phyloP scores from a whole-genome alignment of 371 early-diverging fungal species.

The Sanchytrium tribonematis region DNA sequence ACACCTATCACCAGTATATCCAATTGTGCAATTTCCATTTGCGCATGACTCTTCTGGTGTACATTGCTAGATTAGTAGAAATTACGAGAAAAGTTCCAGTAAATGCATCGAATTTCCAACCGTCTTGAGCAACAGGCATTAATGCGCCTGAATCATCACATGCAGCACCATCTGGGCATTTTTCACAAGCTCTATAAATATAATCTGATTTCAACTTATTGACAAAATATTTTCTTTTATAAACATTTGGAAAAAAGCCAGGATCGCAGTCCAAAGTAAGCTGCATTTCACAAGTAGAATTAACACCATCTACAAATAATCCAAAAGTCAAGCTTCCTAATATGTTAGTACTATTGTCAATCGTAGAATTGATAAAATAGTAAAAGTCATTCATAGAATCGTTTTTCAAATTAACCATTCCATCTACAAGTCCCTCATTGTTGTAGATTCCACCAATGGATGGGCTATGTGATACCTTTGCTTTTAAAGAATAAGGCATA shows the following conservation, averaged over 20 bases:
- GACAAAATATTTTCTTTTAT: not conserved
- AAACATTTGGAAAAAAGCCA: not conserved
- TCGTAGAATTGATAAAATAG: not conserved
- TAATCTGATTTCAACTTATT: not conserved
- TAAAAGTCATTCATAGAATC: not conserved
- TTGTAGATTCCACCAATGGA: not conserved
- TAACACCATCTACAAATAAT: not conserved
- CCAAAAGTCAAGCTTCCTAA: not conserved
- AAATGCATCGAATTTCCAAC: not conserved
- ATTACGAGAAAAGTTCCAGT: not conserved
- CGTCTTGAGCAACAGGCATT: not conserved
- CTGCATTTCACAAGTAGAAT: not conserved
- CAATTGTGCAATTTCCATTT: not conserved
- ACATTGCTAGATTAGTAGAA: not conserved
- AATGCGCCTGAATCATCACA: not conserved
- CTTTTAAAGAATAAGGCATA: not conserved
- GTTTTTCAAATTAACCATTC: not conserved
- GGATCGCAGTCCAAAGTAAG: not conserved
- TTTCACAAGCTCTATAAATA: not conserved
- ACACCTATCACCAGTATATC: not conserved
- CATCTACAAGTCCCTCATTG: not conserved
- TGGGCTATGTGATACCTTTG: not conserved
- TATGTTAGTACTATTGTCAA: not conserved
- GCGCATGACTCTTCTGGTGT: not conserved
- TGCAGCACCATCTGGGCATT: not conserved